Percentiles rank a stretch among this genome's conserved stretches.
These are phyloP conservation scores for Macadamia integrifolia DNA, from an alignment of 164 flowering plant genomes.

Conservation along the genomic window DNA sequence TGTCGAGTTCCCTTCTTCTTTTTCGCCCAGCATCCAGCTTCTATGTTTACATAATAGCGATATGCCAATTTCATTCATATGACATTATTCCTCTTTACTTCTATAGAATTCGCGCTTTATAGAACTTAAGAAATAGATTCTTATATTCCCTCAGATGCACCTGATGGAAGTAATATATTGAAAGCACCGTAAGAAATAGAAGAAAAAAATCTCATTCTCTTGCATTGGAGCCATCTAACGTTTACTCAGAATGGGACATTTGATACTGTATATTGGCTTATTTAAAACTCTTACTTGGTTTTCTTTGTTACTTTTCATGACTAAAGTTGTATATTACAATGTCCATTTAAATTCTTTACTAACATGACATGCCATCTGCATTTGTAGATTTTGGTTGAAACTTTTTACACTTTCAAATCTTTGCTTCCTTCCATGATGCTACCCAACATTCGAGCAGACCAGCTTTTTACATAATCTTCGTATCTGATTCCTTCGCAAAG, in stretches of 20 bases:
- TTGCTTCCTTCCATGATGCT: too few species aligned
- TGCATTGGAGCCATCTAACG: background rate
- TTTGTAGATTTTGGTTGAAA: too few species aligned
- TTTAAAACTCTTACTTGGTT: background rate
- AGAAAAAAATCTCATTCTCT: background rate
- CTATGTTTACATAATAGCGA: background rate
- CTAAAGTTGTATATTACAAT: background rate
- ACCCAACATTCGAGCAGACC: too few species aligned
- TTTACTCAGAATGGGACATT: background rate
- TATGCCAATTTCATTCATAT: background rate
- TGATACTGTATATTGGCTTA: background rate
- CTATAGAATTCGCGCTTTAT: background rate
- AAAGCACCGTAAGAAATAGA: background rate
- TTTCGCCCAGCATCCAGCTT: background rate
- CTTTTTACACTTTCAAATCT: too few species aligned
- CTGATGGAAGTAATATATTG: background rate
- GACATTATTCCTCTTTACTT: background rate
- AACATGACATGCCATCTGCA: background rate
- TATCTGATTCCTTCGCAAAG: too few species aligned
- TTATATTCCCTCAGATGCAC: background rate
- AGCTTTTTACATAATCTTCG: too few species aligned
- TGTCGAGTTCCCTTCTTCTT: constrained; percentile 4
- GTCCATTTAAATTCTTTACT: background rate
- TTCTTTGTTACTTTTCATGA: background rate
- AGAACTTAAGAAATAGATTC: constrained; percentile 1